phyloP scores from a whole-genome alignment of 257 asterid species.

The Scutellaria barbata region DNA sequence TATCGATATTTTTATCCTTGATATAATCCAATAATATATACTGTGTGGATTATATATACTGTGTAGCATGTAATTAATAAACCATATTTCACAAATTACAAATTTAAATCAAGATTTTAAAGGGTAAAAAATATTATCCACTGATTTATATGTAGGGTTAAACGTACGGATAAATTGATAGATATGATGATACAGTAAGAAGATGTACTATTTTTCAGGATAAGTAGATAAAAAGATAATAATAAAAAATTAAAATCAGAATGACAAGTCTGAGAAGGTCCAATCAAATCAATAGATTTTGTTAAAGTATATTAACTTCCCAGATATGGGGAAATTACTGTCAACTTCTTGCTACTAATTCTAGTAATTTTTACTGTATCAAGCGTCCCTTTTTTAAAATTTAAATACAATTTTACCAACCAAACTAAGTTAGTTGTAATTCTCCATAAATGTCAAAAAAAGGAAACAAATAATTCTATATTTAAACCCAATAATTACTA shows the following conservation, averaged over 20 bases:
- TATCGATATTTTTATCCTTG: too few species aligned
- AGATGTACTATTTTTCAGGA: constrained; percentile 4
- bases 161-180: constrained; percentile 15
- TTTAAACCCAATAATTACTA: too few species aligned
- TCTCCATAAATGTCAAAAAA: background rate
- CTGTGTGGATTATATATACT: too few species aligned
- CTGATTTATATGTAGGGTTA: background rate
- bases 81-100: too few species aligned
- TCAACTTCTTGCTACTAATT: constrained; percentile 4
- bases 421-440: too few species aligned
- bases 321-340: constrained; percentile 36
- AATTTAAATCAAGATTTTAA: background rate
- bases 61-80: too few species aligned
- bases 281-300: constrained; percentile 42
- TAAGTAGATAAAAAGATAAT: background rate
- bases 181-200: constrained; percentile 26
- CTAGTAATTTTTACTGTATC: constrained; percentile 19
- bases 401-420: background rate
- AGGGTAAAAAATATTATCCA: background rate
- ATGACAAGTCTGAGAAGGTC: constrained; percentile 38
- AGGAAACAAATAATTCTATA: too few species aligned
- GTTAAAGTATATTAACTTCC: constrained; percentile 36
- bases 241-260: constrained; percentile 26
- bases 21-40: too few species aligned
- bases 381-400: constrained; percentile 8